phyloP scores from a whole-genome alignment of 176 grass and related monocot species.

The Musa schizocarpa region DNA sequence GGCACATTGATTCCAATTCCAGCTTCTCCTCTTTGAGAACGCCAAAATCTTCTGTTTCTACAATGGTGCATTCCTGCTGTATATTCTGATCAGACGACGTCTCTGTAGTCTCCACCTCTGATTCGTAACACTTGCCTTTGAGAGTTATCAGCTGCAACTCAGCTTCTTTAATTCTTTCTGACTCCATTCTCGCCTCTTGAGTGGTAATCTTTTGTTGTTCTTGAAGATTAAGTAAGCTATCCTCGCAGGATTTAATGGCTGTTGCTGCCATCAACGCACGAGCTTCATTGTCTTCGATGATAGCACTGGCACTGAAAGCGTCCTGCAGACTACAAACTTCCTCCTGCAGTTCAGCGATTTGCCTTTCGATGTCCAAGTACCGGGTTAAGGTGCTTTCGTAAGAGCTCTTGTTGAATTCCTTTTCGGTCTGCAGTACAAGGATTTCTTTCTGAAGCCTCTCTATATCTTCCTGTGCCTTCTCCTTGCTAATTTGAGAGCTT shows the following conservation, averaged over 20 bases:
- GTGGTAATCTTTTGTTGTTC: not conserved
- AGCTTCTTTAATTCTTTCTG: conserved; percentile 10
- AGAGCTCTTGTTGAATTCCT: conserved; percentile 8
- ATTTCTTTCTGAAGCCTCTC: conserved; percentile 17
- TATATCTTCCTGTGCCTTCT: conserved; percentile 13
- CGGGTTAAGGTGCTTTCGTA: not conserved
- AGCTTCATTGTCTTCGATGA: conserved; percentile 14
- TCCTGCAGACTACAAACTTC: conserved; percentile 9
- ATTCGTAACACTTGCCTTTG: not conserved
- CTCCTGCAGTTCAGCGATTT: conserved; percentile 6
- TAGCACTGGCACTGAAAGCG: conserved; percentile 3
- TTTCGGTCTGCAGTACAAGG: conserved; percentile 7
- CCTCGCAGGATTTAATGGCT: conserved; percentile 16
- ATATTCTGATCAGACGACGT: not conserved
- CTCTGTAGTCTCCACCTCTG: not conserved
- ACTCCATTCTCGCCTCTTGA: not conserved
- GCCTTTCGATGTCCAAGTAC: not conserved
- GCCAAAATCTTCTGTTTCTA: not conserved
- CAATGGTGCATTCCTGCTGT: not conserved
- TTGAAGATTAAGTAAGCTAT: conserved; percentile 1
- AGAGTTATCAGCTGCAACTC: not conserved
- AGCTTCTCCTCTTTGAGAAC: not conserved
- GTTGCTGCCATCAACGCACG: conserved; percentile 10
- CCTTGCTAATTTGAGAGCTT: conserved; percentile 6
- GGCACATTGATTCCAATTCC: not conserved